Percentiles rank a stretch among this genome's conserved stretches.
phyloP scores from a whole-genome alignment of 768 basidiomycete species.

The Clitopilus passeckerianus region DNA sequence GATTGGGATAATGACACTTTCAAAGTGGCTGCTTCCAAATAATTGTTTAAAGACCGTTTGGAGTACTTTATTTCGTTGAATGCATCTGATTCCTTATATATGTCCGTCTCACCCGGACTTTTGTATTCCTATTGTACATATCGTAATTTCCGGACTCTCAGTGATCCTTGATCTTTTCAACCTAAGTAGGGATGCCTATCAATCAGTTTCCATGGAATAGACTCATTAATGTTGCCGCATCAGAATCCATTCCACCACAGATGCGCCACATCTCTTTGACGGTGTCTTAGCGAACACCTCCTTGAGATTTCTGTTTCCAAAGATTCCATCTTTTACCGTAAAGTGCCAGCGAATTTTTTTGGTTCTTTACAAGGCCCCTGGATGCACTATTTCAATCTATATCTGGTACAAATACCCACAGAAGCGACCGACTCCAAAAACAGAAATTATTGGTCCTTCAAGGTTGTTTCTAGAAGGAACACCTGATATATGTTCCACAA shows the following conservation, averaged over 20 bases:
- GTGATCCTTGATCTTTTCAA: neutral
- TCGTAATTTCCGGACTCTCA: neutral
- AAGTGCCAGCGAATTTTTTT: too few species aligned
- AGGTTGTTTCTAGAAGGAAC: neutral
- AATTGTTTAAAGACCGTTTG: neutral
- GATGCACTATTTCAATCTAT: too few species aligned
- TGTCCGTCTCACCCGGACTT: neutral
- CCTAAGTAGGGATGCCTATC: too few species aligned
- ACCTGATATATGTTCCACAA: neutral
- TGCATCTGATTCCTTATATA: neutral
- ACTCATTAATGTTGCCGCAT: neutral
- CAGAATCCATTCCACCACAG: neutral
- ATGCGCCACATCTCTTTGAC: too few species aligned
- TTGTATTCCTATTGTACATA: neutral
- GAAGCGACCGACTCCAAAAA: neutral
- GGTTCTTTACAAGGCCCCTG: too few species aligned
- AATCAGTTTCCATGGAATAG: too few species aligned
- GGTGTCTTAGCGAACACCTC: too few species aligned
- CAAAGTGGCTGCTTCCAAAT: slow-evolving; percentile 20
- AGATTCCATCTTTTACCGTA: too few species aligned
- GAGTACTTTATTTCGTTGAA: neutral
- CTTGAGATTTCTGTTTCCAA: too few species aligned
- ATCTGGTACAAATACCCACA: too few species aligned
- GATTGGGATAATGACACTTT: slow-evolving; percentile 50
- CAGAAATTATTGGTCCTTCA: neutral